These are phyloP conservation scores for Hymenoscyphus fructigenus DNA, from an alignment of 2,329 filamentous ascomycete species.

Conservation along the genomic window DNA sequence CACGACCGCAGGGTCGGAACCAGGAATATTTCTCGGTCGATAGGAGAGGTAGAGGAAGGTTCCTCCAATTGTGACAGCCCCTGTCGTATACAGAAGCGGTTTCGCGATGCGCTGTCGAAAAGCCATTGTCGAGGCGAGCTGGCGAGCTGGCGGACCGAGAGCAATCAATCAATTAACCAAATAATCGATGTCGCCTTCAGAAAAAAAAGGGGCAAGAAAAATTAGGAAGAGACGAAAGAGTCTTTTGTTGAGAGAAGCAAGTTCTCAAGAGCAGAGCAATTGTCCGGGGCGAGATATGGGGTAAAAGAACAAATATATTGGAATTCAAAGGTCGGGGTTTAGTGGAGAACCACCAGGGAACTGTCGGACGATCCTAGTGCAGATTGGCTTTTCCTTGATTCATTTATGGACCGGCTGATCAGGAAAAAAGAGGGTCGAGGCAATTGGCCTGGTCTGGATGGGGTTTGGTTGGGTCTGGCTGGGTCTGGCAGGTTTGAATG, in stretches of 20 bases:
- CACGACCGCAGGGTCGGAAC: slow-evolving; percentile 65
- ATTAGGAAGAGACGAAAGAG: not conserved
- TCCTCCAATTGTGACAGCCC: slow-evolving; percentile 45
- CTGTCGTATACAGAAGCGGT: slow-evolving; percentile 51
- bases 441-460: not conserved
- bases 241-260: not conserved
- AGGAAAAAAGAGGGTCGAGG: not conserved
- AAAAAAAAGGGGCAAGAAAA: not conserved
- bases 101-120: slow-evolving; percentile 45
- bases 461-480: not conserved
- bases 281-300: not conserved
- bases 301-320: not conserved
- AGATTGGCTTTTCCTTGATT: slow-evolving; percentile 1
- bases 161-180: not conserved
- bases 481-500: not conserved
- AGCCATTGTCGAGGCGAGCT: slow-evolving; percentile 30
- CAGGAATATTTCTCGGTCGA: slow-evolving; percentile 70
- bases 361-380: not conserved
- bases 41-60: slow-evolving; percentile 55
- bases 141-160: not conserved
- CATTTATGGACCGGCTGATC: not conserved
- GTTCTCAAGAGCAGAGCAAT: not conserved
- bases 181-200: not conserved
- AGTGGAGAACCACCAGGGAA: no score
- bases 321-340: not conserved